Evolutionary conservation across 768 basidiomycete species (phyloP).

Genomic region (Russula sp.): DNA sequence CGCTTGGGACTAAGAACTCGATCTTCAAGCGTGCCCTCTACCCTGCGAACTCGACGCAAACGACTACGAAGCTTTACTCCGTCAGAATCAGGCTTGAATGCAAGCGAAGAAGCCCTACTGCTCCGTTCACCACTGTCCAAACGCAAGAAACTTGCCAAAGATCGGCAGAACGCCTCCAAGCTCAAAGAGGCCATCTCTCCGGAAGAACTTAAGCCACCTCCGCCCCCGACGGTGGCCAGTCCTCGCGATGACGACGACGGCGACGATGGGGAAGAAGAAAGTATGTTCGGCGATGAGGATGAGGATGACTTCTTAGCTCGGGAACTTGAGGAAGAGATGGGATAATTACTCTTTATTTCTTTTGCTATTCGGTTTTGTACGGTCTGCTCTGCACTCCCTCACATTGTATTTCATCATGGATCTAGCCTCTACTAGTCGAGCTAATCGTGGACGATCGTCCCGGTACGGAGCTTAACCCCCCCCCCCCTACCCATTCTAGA

Average conservation of each 20-base stretch:
- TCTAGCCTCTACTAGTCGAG: slow-evolving; percentile 11
- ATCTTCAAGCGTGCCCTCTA: slow-evolving; percentile 34
- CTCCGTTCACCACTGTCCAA: slow-evolving; percentile 71
- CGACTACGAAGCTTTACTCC: slow-evolving; percentile 69
- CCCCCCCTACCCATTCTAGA: too few species aligned
- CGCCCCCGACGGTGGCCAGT: slow-evolving; percentile 7
- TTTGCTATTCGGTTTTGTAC: not conserved
- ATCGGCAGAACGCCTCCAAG: slow-evolving; percentile 57
- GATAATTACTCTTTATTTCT: slow-evolving; percentile 38
- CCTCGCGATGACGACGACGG: slow-evolving; percentile 26
- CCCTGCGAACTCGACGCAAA: slow-evolving; percentile 52
- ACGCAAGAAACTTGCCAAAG: slow-evolving; percentile 68
- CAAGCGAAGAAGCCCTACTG: slow-evolving; percentile 33
- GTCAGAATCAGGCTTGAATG: slow-evolving; percentile 43
- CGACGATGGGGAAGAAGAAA: slow-evolving; percentile 46
- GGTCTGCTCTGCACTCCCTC: slow-evolving; percentile 5
- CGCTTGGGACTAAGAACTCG: not conserved
- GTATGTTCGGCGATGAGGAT: slow-evolving; percentile 41
- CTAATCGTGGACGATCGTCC: slow-evolving; percentile 1
- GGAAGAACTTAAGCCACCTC: slow-evolving; percentile 15
- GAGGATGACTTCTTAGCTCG: slow-evolving; percentile 81
- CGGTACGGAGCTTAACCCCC: not conserved
- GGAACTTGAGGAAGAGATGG: slow-evolving; percentile 72
- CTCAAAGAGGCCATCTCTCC: slow-evolving; percentile 48
- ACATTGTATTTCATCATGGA: slow-evolving; percentile 17